phyloP scores from a whole-genome alignment of 2,329 filamentous ascomycete species.

The Penicillium oxalicum region DNA sequence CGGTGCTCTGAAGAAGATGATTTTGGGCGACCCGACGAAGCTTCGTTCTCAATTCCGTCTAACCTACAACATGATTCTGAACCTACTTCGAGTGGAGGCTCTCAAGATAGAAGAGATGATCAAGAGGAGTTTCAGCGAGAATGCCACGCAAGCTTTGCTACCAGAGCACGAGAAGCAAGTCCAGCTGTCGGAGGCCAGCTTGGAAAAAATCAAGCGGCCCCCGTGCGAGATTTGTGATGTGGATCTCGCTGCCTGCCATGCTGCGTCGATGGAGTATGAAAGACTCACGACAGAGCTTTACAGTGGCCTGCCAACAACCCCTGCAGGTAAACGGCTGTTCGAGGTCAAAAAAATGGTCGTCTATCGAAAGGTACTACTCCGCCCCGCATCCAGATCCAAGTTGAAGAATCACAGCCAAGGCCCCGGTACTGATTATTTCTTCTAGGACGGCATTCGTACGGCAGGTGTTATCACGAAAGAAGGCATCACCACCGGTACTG shows the following conservation, averaged over 20 bases:
- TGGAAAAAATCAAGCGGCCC: constrained; percentile 84
- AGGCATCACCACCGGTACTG: constrained; percentile 60
- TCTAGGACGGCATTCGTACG: constrained; percentile 69
- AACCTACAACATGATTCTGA: constrained; percentile 99
- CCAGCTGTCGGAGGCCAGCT: constrained; percentile 81
- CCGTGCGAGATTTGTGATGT: constrained; percentile 74
- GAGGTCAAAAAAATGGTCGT: constrained; percentile 69
- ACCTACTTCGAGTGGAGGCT: constrained; percentile 87
- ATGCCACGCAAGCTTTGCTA: constrained; percentile 87
- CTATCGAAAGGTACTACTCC: constrained; percentile 58
- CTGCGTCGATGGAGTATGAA: constrained; percentile 73
- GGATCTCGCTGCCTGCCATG: constrained; percentile 73
- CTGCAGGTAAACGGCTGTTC: constrained; percentile 75
- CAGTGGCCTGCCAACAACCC: constrained; percentile 67
- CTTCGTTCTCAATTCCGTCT: constrained; percentile 91
- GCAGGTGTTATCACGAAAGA: constrained; percentile 75
- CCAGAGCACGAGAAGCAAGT: constrained; percentile 96
- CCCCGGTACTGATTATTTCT: constrained; percentile 15
- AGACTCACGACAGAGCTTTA: constrained; percentile 77
- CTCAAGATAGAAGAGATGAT: constrained; percentile 99
- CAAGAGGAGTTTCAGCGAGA: constrained; percentile 97
- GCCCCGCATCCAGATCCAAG: background rate
- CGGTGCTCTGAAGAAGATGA: constrained; percentile 80
- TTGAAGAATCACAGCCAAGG: too few species aligned
- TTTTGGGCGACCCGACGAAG: constrained; percentile 90